Percentiles rank a stretch among this genome's conserved stretches.
Conservation (phyloP, 768 basidiomycete species). For the Lentinula guzmanii region DNA sequence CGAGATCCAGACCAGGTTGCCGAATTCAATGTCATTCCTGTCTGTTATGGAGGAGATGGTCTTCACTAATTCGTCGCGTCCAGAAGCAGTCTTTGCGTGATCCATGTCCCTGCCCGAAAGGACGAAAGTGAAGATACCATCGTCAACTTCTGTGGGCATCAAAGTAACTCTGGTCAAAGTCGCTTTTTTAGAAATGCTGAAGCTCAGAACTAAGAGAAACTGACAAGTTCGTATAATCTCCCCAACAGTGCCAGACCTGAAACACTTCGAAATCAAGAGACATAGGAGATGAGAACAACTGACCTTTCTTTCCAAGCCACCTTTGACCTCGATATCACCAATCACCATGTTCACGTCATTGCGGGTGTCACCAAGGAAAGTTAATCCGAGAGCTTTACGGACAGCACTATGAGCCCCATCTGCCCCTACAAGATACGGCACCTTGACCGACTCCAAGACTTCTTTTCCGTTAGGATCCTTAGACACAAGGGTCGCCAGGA, state of each 20-base stretch:
- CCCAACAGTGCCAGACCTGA: constrained; percentile 16
- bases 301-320: constrained; percentile 7
- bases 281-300: not conserved
- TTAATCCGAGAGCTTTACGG: constrained; percentile 10
- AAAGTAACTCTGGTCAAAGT: not conserved
- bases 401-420: constrained; percentile 12
- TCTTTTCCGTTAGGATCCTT: not conserved
- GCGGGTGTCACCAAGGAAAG: constrained; percentile 12
- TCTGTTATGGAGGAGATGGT: constrained; percentile 2
- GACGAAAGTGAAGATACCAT: constrained; percentile 7
- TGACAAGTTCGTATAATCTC: constrained; percentile 3
- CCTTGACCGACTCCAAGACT: not conserved
- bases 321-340: constrained; percentile 13
- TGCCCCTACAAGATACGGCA: constrained; percentile 6
- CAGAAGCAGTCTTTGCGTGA: not conserved
- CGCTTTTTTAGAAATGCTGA: not conserved
- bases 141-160: constrained; percentile 1
- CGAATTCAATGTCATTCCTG: constrained; percentile 12
- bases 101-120: not conserved
- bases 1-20: constrained; percentile 3
- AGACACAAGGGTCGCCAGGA: constrained; percentile 16
- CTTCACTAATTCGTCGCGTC: constrained; percentile 9
- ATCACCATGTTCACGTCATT: constrained; percentile 1
- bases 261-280: not conserved
- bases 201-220: not conserved